These are phyloP conservation scores for Flaveria robusta DNA, from an alignment of 129 eudicot genomes.

Conservation along the genomic window DNA sequence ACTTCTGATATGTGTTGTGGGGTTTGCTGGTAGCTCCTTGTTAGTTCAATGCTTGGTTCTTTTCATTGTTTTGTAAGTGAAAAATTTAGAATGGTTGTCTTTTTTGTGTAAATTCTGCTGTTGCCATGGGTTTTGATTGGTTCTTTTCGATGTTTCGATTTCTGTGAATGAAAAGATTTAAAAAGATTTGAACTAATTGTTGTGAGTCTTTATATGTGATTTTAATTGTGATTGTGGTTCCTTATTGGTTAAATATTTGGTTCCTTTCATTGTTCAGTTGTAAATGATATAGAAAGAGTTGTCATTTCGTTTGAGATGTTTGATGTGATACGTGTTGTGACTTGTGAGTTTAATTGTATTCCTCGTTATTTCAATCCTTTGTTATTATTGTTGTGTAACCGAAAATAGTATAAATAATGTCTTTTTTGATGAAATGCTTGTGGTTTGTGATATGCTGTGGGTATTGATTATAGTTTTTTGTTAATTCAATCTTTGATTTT, in stretches of 20 bases:
- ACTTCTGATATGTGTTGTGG: slow-evolving; percentile 9
- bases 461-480: background rate
- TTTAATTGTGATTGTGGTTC: background rate
- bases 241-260: background rate
- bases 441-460: background rate
- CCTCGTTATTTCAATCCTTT: background rate
- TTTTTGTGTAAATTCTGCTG: background rate
- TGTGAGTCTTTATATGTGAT: background rate
- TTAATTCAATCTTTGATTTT: background rate
- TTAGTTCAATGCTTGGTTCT: background rate
- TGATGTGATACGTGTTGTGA: background rate
- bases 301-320: background rate
- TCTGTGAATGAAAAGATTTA: background rate
- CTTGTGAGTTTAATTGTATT: background rate
- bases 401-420: background rate
- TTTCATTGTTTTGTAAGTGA: background rate
- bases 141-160: background rate
- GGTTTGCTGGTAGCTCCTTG: background rate
- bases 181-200: background rate
- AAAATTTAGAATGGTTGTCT: background rate
- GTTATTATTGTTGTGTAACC: background rate
- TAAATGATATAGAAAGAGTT: background rate
- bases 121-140: slow-evolving; percentile 13
- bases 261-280: background rate
- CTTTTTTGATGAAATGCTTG: background rate